Conservation (phyloP, 208 protist genomes). For the Leishmania tarentolae region DNA sequence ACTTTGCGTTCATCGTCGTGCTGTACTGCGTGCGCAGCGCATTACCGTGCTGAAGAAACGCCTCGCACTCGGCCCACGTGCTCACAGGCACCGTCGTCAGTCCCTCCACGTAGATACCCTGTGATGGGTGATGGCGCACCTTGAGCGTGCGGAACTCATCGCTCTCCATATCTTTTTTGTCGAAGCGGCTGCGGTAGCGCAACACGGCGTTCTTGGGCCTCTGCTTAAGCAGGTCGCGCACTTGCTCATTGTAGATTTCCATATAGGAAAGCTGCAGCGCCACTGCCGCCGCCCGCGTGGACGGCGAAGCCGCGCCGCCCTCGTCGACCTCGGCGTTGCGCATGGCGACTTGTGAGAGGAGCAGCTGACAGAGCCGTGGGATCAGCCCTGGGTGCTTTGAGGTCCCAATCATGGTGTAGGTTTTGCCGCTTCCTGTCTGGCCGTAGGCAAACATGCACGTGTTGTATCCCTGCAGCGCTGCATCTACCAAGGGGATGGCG, state of each 20-base stretch:
- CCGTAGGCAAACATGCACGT: conserved; percentile 92
- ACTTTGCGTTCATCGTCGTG: conserved; percentile 92
- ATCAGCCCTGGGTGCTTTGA: conserved; percentile 73
- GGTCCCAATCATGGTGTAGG: conserved; percentile 92
- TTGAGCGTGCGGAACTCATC: conserved; percentile 61
- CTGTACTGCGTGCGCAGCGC: conserved; percentile 58
- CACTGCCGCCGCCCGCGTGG: neutral
- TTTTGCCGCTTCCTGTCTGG: conserved; percentile 92
- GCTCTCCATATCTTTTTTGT: conserved; percentile 50
- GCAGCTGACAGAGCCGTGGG: conserved; percentile 58
- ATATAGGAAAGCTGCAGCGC: conserved; percentile 74
- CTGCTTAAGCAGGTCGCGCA: conserved; percentile 79
- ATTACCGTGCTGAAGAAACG: conserved; percentile 71
- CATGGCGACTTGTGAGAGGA: conserved; percentile 47
- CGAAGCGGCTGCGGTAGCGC: conserved; percentile 64
- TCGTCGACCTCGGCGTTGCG: conserved; percentile 9
- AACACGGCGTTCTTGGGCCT: conserved; percentile 57
- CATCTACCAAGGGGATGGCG: conserved; percentile 49
- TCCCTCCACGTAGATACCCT: conserved; percentile 79
- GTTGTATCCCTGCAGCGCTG: conserved; percentile 68
- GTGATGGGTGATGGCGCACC: conserved; percentile 66
- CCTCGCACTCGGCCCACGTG: conserved; percentile 66
- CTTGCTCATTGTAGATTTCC: conserved; percentile 91
- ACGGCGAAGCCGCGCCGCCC: neutral
- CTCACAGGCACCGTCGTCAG: conserved; percentile 76